phyloP scores from a whole-genome alignment of 1,139 yeast genomes.

The Scheffersomyces quercinus region DNA sequence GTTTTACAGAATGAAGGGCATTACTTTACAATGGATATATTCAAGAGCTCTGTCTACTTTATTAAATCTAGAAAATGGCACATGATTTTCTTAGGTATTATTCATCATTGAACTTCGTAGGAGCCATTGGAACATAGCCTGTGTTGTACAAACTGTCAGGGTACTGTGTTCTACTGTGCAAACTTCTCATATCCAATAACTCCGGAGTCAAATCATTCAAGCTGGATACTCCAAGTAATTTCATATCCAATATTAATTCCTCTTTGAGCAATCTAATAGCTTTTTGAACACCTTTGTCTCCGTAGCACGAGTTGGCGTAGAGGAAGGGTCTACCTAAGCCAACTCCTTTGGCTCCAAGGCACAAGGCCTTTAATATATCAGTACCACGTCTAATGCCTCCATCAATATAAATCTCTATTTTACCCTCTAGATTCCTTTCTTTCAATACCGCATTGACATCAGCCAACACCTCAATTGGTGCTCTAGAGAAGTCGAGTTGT shows the following conservation, averaged over 20 bases:
- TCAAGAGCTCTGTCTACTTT: too few relatives aligned
- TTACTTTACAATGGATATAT: too few relatives aligned
- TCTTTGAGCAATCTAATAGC: constrained; percentile 44
- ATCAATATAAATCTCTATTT: constrained; percentile 49
- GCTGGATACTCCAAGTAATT: constrained; percentile 45
- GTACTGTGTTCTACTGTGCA: constrained; percentile 5
- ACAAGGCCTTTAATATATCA: constrained; percentile 53
- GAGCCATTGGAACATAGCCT: constrained; percentile 14
- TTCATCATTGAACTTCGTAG: constrained; percentile 12
- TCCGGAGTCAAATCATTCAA: constrained; percentile 33
- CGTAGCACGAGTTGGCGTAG: constrained; percentile 51
- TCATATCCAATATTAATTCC: constrained; percentile 48
- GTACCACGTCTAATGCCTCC: constrained; percentile 60
- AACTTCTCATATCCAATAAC: constrained; percentile 13
- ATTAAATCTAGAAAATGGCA: too few relatives aligned
- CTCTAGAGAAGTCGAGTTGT: constrained; percentile 49
- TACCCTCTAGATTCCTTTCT: constrained; percentile 30
- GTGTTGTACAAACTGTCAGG: constrained; percentile 12
- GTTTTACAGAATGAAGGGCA: too few relatives aligned
- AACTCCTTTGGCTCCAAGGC: constrained; percentile 59
- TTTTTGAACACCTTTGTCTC: constrained; percentile 48
- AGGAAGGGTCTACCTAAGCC: constrained; percentile 54
- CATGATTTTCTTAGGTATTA: background rate
- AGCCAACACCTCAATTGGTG: constrained; percentile 51
- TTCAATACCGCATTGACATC: constrained; percentile 45